phyloP scores from a whole-genome alignment of 1,284 basidiomycete species.

The Neolentinus lepideus region DNA sequence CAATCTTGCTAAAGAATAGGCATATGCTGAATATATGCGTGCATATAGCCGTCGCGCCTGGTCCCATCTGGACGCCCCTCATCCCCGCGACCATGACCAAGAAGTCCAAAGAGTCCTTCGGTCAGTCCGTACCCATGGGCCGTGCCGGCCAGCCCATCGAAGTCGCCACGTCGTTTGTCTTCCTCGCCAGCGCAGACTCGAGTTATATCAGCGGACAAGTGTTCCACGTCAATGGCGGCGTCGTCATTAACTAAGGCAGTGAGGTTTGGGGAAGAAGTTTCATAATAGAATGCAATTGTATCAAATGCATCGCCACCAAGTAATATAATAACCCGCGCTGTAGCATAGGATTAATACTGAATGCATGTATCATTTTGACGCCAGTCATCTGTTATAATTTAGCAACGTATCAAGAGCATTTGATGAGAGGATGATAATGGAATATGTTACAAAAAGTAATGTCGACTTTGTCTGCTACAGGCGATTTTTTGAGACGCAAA shows the following conservation, averaged over 20 bases:
- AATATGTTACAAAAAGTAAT: no score
- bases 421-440: no score
- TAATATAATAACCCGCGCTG: not conserved
- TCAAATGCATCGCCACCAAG: not conserved
- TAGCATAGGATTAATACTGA: not conserved
- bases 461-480: no score
- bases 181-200: constrained; percentile 42
- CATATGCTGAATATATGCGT: not conserved
- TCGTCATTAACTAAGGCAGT: constrained; percentile 21
- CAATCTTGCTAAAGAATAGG: no score
- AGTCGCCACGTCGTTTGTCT: constrained; percentile 46
- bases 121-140: constrained; percentile 36
- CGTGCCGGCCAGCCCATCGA: constrained; percentile 51
- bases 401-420: no score
- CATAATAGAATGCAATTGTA: not conserved
- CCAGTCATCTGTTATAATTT: no score
- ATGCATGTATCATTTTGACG: not conserved
- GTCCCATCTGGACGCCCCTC: constrained; percentile 48
- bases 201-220: constrained; percentile 41
- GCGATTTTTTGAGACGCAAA: no score
- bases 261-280: not conserved
- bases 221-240: constrained; percentile 30
- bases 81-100: constrained; percentile 43
- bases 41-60: constrained; percentile 33
- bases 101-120: constrained; percentile 36